Base-by-base conservation (phyloP, 805 yeast species). In the Yarrowia deformans region DNA sequence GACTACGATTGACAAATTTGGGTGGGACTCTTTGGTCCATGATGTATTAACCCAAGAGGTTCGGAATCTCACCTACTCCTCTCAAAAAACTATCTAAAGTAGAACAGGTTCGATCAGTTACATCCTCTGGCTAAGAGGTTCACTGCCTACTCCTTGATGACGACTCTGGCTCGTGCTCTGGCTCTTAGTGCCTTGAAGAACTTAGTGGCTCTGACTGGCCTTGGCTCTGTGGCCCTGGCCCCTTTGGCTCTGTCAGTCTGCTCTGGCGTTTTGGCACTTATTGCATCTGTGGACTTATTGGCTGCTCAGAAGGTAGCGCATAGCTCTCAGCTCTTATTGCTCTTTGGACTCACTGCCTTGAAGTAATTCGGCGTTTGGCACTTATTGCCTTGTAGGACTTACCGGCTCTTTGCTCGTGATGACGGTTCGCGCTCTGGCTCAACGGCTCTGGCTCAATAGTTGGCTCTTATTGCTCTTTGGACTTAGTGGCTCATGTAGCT, bases 41-140 rank as follows among this genome's bases (percentile, higher is more conserved):
- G 29, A 45, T 45, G 5, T 45, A 45, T 45, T 45, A 45, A 45
- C 49, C 49, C 49, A 45, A 42, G 49, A 45, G 49, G 49, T 45
- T 45, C 32, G 49, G 49, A 19, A 45, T 45, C 19, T 45, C 49
- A 45, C 50, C 50, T 46, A 23, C 50, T 46, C 50, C 34, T 46
- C 50, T 46, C 34, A 46, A 46, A 46, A 46, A n/a, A n/a, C 34
- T 46, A 46, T 16, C 19, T 46, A 23, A 46, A 23, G n/a, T n/a
- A n/a, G n/a, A n/a, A n/a, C 46, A 43, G 49, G 49, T 45, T 45
- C 49, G 49, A 32, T 42, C 49, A 45, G 49, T 18, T 45, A 45
- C 23, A n/a, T 18, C 49, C 29, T 42, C 45, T 42, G 16, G 2
- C 35, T 34, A 34, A 3, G 45, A 42, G 45, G 45, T 42, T 42